Evolutionary conservation across 225 moss, liverwort and hornwort genomes (phyloP), one percentile per base, ranked within the genome.

Genomic region (Pleurozium schreberi): DNA sequence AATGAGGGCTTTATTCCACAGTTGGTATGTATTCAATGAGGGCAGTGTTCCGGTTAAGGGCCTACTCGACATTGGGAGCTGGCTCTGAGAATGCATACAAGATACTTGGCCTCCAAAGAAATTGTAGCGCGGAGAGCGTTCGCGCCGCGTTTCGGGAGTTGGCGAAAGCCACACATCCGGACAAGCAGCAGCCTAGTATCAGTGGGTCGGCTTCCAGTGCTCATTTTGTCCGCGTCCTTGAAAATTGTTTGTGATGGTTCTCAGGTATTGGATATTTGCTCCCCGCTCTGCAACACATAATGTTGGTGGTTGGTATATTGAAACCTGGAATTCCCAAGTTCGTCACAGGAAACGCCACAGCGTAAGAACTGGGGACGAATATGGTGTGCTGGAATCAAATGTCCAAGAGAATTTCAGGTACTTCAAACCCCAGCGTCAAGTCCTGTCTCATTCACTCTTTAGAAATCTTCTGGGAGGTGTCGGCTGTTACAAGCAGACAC

Each of bases 251-350:
- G 64, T 90, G 88, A 84, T 92, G 71, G 61, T 83, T 53, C 38
- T 55, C 57, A 98, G 98, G 91, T 98, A 92, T 86, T 98, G 98
- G 98, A 88, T 98, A 90, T 98, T 97, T 90, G 95, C 96, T 90
- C 98, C 98, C 30, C 94, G 98, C 86, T 93, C 95, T 87, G 92
- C 95, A 85, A 98, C 97, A 59, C 97, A 97, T 89, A 95, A 97
- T 80, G 94, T 98, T 88, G 98, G 97, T 80, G 98, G 98, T 76
- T 98, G 98, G 98, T 97, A 98, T 87, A 93, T 98, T 89, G 98
- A 98, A 90, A 95, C 93, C 65, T 98, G 96, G 88, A 89, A 83
- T 83, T 88, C 91, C 87, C 84, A 87, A 83, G 82, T 85, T 83
- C 89, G 76, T 90, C 57, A 68, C 28, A 90, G 79, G 79, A 90